These are phyloP conservation scores for Apiosordaria backusii DNA, from an alignment of 495 filamentous ascomycete genomes.

Conservation along the genomic window DNA sequence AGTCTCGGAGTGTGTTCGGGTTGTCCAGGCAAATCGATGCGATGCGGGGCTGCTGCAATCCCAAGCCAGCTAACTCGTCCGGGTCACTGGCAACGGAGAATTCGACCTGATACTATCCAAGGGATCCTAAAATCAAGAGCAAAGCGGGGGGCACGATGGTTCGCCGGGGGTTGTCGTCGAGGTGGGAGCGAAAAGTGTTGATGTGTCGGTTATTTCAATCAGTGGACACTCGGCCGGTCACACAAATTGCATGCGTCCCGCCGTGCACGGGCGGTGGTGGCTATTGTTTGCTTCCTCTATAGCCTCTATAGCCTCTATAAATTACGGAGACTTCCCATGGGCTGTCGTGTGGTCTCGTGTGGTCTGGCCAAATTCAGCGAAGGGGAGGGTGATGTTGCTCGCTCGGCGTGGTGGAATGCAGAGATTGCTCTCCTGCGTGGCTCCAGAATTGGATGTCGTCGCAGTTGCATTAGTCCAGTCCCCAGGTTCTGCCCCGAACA, in stretches of 20 bases:
- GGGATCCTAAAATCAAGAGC: not conserved
- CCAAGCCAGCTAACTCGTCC: not conserved
- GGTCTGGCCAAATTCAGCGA: not conserved
- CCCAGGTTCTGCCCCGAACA: slow-evolving; percentile 4
- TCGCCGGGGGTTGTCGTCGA: not conserved
- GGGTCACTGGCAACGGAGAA: not conserved
- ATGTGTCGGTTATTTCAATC: not conserved
- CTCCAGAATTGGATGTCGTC: slow-evolving; percentile 20
- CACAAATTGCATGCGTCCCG: slow-evolving; percentile 28
- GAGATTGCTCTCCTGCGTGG: slow-evolving; percentile 20
- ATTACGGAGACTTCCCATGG: not conserved
- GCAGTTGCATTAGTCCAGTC: slow-evolving; percentile 20
- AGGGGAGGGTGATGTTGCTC: not conserved
- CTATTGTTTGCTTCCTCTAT: not conserved
- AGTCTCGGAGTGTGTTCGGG: not conserved
- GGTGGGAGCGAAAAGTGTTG: not conserved
- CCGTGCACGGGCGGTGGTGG: slow-evolving; percentile 9
- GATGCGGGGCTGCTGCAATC: not conserved
- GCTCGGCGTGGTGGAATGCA: slow-evolving; percentile 11
- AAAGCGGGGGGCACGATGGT: not conserved
- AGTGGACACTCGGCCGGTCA: slow-evolving; percentile 4
- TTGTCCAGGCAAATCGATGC: not conserved
- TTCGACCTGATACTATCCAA: not conserved
- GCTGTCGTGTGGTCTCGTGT: slow-evolving; percentile 3
- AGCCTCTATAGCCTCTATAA: not conserved